Evolutionary conservation across 2,329 filamentous ascomycete species (phyloP), one percentile per base, ranked within the genome.

Genomic region (Claviceps monticola): DNA sequence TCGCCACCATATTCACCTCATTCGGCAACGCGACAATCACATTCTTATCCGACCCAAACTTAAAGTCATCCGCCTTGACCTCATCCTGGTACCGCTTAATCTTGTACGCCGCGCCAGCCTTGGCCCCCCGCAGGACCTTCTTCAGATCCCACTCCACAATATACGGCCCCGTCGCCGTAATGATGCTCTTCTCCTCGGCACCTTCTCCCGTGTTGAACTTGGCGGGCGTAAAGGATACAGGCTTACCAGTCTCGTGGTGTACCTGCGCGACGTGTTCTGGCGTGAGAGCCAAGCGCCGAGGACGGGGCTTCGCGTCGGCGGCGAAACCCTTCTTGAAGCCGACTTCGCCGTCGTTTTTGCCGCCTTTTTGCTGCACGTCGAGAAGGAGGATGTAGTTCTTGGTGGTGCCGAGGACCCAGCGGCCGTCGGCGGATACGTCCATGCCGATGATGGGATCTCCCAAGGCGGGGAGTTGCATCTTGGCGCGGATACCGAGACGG

Each of bases 41-140:
- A 62, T 96, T 96, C 79, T 95, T 95, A 68, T 98, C 93, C 5
- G 84, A 90, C 46, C 91, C 91, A 62, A 89, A 98, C 62, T 93
- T 89, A 81, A 98, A 98, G 66, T 98, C 95, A 66, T 98, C 93
- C 4, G 93, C 93, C 75, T 94, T 96, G 64, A 98, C 89, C 56
- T 95, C 86, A 62, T 98, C 93, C 1, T 82, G 78, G 65, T 98
- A 98, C 16, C 93, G 84, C 75, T 97, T 96, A 75, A 98, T 97
- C 59, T 83, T 86, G 71, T 98, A 98, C 0, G 91, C 85, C 54
- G 93, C 86, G 68, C 90, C 85, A 54, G 93, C 86, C 68, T 90
- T 93, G 57, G 78, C 79, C 50, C 87, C 88, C 21, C 76, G 76
- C 14, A 96, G 68, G 1, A 97, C 78, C 74, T 95, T 95, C 76